These are phyloP conservation scores for Brettanomyces bruxellensis DNA, from an alignment of 805 yeast species.

Conservation along the genomic window DNA sequence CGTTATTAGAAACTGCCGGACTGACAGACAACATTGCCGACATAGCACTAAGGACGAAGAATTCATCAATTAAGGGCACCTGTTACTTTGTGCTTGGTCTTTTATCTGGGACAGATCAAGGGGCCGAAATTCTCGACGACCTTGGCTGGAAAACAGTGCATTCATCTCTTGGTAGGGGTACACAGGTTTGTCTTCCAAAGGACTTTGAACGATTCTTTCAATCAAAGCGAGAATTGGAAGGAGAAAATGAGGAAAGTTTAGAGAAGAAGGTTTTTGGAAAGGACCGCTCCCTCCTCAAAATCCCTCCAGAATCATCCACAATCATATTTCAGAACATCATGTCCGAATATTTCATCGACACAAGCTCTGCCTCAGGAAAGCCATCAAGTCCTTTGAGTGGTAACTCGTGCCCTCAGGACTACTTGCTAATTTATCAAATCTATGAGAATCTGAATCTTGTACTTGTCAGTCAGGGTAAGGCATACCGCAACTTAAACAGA, in stretches of 20 bases:
- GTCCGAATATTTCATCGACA: constrained; percentile 1
- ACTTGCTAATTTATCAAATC: constrained; percentile 15
- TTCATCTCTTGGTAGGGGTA: constrained; percentile 32
- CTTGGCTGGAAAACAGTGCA: constrained; percentile 58
- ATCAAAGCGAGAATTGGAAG: background rate
- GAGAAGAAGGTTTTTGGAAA: constrained; percentile 16
- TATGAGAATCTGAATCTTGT: constrained; percentile 21
- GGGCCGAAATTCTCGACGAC: constrained; percentile 79
- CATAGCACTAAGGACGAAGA: constrained; percentile 36
- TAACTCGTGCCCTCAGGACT: constrained; percentile 12
- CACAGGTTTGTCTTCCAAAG: constrained; percentile 21
- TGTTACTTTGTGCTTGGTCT: constrained; percentile 74
- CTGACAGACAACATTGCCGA: constrained; percentile 44
- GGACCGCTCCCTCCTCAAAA: background rate
- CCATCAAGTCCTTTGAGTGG: constrained; percentile 7
- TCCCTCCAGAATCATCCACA: constrained; percentile 8
- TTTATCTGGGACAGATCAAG: constrained; percentile 63
- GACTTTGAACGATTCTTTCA: constrained; percentile 12
- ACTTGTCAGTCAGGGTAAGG: constrained; percentile 21
- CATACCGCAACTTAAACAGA: constrained; percentile 32
- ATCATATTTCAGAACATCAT: too few relatives aligned
- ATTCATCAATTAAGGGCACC: constrained; percentile 62
- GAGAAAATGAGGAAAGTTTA: constrained; percentile 10
- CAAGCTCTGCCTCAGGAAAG: constrained; percentile 8
- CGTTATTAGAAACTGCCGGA: constrained; percentile 38